Evolutionary conservation across 495 filamentous ascomycete species (phyloP).

Genomic region (Penicillium antarcticum): DNA sequence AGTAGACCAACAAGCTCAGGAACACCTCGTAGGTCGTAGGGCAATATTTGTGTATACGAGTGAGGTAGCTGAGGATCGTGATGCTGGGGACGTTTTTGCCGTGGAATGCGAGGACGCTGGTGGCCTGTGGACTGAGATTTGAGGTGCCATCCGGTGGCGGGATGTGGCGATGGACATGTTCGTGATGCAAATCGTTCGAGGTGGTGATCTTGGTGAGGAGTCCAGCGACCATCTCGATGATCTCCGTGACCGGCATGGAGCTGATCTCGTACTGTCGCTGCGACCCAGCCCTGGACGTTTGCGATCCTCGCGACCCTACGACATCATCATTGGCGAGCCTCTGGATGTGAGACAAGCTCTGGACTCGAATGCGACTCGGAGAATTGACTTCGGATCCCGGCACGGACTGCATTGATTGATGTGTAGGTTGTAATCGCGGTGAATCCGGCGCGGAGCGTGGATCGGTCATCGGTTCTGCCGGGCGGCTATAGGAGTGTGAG

Average conservation of each 20-base stretch:
- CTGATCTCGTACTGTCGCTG: constrained; percentile 86
- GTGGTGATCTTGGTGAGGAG: constrained; percentile 97
- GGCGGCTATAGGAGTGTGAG: constrained; percentile 10
- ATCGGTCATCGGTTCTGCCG: constrained; percentile 15
- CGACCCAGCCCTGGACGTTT: constrained; percentile 45
- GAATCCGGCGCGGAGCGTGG: constrained; percentile 46
- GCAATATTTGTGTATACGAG: constrained; percentile 97
- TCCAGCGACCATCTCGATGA: constrained; percentile 99
- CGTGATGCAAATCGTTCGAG: constrained; percentile 92
- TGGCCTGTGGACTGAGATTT: constrained; percentile 73
- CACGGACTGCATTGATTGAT: constrained; percentile 47
- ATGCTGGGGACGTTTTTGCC: constrained; percentile 98
- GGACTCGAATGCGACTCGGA: constrained; percentile 74
- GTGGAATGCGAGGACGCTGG: constrained; percentile 96
- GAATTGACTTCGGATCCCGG: constrained; percentile 57
- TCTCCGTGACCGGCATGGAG: constrained; percentile 93
- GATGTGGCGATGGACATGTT: constrained; percentile 69
- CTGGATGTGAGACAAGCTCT: constrained; percentile 84
- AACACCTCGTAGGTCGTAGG: constrained; percentile 99
- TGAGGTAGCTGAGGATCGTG: constrained; percentile 93
- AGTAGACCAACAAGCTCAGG: constrained; percentile 91
- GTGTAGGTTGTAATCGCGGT: constrained; percentile 51
- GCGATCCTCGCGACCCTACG: constrained; percentile 43
- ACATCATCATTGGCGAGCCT: constrained; percentile 78
- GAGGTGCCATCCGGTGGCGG: constrained; percentile 61